These are phyloP conservation scores for Solanum tarijense DNA, from an alignment of 257 asterid species.

Conservation along the genomic window DNA sequence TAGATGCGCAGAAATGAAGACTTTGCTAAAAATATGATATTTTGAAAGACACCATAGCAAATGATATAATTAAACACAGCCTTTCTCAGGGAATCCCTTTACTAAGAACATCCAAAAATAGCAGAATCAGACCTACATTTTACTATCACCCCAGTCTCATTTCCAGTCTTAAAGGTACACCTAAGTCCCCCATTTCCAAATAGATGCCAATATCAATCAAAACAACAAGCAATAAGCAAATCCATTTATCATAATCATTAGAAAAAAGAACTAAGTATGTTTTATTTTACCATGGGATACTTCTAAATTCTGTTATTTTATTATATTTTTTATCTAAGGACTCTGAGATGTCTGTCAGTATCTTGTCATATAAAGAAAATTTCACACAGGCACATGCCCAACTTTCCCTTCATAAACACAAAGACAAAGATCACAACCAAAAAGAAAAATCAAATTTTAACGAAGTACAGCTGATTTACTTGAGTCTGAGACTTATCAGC, in stretches of 20 bases:
- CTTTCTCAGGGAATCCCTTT: background rate
- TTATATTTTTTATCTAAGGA: background rate
- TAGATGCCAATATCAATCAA: background rate
- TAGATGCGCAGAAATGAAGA: background rate
- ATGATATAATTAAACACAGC: background rate
- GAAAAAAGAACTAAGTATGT: background rate
- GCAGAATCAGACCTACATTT: background rate
- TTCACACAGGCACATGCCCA: background rate
- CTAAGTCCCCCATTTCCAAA: background rate
- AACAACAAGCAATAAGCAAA: background rate
- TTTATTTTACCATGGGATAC: background rate
- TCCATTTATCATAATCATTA: background rate
- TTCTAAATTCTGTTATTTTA: background rate
- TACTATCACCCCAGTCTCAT: background rate
- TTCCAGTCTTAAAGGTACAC: background rate
- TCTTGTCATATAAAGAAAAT: background rate
- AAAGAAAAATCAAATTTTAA: background rate
- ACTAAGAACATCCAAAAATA: background rate
- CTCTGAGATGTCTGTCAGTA: background rate
- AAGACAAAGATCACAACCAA: background rate
- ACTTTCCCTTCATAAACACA: background rate
- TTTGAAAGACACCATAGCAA: background rate
- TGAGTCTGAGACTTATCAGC: background rate
- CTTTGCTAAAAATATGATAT: background rate
- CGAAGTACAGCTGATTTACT: background rate